Conservation (phyloP, 768 basidiomycete genomes). For the Lyophyllum shimeji region DNA sequence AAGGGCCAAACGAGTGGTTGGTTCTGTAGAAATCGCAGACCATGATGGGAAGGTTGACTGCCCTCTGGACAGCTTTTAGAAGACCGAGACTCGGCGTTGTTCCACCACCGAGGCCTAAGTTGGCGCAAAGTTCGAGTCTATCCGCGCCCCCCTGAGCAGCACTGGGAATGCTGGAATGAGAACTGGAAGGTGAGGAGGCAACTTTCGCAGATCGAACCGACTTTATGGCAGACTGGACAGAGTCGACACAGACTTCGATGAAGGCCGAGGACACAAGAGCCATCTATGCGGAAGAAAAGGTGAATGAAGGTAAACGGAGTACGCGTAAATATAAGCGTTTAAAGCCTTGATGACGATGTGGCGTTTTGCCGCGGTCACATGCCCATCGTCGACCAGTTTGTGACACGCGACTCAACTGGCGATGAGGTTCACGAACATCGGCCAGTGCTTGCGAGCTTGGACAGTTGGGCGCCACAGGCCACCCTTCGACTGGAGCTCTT, state of each 20-base stretch:
- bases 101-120: slow-evolving; percentile 73
- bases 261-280: slow-evolving; percentile 21
- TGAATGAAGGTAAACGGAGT: not conserved
- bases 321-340: too few relatives aligned
- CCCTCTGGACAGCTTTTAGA: slow-evolving; percentile 53
- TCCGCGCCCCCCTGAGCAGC: slow-evolving; percentile 72
- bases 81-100: slow-evolving; percentile 82
- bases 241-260: slow-evolving; percentile 77
- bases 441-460: too few relatives aligned
- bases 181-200: slow-evolving; percentile 3
- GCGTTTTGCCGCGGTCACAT: not conserved
- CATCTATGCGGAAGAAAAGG: slow-evolving; percentile 1
- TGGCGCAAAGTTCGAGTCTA: slow-evolving; percentile 75
- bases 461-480: too few relatives aligned
- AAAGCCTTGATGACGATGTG: not conserved
- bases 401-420: too few relatives aligned
- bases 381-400: not conserved
- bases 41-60: slow-evolving; percentile 62
- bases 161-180: slow-evolving; percentile 33
- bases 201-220: slow-evolving; percentile 28
- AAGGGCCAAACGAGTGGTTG: slow-evolving; percentile 3
- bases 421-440: too few relatives aligned
- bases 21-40: slow-evolving; percentile 32
- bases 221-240: slow-evolving; percentile 68
- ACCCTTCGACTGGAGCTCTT: too few relatives aligned